phyloP scores from a whole-genome alignment of 2,329 filamentous ascomycete genomes.

The Hypoxylon sp. region DNA sequence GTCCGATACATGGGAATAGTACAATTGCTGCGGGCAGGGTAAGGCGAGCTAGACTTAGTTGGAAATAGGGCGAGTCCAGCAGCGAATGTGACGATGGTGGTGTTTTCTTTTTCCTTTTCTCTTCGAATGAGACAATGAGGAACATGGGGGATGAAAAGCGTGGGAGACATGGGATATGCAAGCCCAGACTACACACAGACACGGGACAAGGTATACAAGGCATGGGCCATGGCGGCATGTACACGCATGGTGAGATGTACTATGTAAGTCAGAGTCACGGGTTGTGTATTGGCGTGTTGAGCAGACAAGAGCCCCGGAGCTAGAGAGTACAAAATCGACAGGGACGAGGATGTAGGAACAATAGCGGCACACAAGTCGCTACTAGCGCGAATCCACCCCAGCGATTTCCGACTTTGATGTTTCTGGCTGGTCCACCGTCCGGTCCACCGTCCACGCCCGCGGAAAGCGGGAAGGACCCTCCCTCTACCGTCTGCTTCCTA shows the following conservation, averaged over 20 bases:
- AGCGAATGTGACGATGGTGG: conserved; percentile 31
- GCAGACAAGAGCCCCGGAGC: no score
- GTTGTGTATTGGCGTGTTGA: not conserved
- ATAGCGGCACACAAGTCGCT: conserved; percentile 39
- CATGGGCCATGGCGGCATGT: not conserved
- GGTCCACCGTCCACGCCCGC: conserved; percentile 40
- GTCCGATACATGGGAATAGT: not conserved
- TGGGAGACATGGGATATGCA: conserved; percentile 15
- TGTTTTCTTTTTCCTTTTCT: not conserved
- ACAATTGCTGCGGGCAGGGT: conserved; percentile 1
- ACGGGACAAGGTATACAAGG: not conserved
- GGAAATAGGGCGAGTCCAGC: conserved; percentile 23
- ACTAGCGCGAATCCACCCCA: conserved; percentile 39
- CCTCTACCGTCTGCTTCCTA: conserved; percentile 31
- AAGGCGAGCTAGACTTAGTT: conserved; percentile 6
- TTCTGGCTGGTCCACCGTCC: conserved; percentile 34
- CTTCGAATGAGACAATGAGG: not conserved
- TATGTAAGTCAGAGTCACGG: conserved; percentile 5
- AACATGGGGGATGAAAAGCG: conserved; percentile 12
- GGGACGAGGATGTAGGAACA: conserved; percentile 18
- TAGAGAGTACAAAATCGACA: not conserved
- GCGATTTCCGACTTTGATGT: conserved; percentile 21
- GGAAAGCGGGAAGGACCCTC: conserved; percentile 49
- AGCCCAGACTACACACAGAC: not conserved
- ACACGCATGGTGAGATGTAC: conserved; percentile 1